These are phyloP conservation scores for Ophiostoma triangulosporum DNA, from an alignment of 2,329 filamentous ascomycete genomes.

Conservation along the genomic window DNA sequence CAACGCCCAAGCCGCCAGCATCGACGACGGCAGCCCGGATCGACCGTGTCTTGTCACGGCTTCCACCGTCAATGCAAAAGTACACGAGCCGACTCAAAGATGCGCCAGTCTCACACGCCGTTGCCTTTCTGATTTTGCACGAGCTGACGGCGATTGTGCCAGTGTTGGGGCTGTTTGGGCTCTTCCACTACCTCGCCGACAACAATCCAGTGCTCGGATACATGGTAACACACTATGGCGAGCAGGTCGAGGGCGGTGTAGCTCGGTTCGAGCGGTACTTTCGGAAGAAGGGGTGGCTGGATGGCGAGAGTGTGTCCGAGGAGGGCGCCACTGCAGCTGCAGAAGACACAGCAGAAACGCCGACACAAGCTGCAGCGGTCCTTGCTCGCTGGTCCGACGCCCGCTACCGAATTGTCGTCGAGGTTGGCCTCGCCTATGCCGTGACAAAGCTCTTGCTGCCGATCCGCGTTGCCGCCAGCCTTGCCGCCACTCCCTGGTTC, in stretches of 20 bases:
- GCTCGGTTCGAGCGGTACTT: conserved; percentile 67
- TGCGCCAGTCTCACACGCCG: conserved; percentile 70
- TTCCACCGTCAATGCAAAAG: conserved; percentile 53
- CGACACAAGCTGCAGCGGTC: conserved; percentile 7
- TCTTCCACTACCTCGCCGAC: conserved; percentile 54
- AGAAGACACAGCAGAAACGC: conserved; percentile 19
- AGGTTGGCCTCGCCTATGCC: conserved; percentile 79
- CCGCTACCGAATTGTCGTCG: conserved; percentile 45
- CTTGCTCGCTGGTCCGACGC: conserved; percentile 27
- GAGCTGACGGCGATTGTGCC: conserved; percentile 82
- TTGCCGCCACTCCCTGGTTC: conserved; percentile 91
- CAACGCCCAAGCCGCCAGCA: background rate
- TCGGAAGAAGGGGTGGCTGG: conserved; percentile 68
- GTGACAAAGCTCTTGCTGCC: conserved; percentile 79
- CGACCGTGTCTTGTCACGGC: conserved; percentile 34
- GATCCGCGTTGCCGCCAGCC: conserved; percentile 58
- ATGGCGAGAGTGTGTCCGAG: too few relatives aligned
- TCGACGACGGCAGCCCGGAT: conserved; percentile 13
- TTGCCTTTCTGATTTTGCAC: conserved; percentile 79
- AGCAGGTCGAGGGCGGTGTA: conserved; percentile 47
- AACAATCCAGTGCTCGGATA: conserved; percentile 51
- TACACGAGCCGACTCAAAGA: conserved; percentile 58
- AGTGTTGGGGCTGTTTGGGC: conserved; percentile 55
- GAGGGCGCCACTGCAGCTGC: conserved; percentile 19
- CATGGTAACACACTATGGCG: conserved; percentile 35